These are phyloP conservation scores for Cladobotryum mycophilum DNA, from an alignment of 2,329 filamentous ascomycete genomes.

Conservation along the genomic window DNA sequence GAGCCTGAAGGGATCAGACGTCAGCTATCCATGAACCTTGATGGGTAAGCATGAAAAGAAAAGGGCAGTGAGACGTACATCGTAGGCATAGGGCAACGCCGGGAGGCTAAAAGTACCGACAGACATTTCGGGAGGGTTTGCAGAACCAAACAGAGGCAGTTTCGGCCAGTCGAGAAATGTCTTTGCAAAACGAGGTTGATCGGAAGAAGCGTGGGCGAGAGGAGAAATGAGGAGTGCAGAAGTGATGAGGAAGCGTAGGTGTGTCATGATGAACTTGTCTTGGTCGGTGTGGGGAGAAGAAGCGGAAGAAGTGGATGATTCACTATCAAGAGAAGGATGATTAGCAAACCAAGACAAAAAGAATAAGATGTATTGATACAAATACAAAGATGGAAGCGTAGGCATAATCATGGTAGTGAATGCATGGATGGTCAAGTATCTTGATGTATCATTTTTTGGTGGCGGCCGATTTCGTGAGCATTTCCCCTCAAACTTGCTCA, in stretches of 20 bases:
- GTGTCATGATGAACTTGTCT: conserved; percentile 1
- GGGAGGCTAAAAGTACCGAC: conserved; percentile 52
- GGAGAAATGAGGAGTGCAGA: conserved; percentile 6
- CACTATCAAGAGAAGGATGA: too few species aligned
- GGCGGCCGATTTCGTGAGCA: conserved; percentile 17
- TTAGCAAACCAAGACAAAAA: too few species aligned
- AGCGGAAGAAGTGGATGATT: too few species aligned
- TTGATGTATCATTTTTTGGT: not conserved
- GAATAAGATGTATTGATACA: too few species aligned
- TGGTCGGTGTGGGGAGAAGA: too few species aligned
- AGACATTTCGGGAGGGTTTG: conserved; percentile 26
- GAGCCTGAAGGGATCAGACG: conserved; percentile 44
- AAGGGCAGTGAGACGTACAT: conserved; percentile 44
- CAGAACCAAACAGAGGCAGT: too few species aligned
- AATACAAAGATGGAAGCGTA: not conserved
- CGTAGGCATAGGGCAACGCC: conserved; percentile 60
- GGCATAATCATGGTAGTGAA: not conserved
- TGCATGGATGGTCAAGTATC: too few species aligned
- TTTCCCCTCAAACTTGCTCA: conserved; percentile 32
- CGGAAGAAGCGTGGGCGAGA: conserved; percentile 5
- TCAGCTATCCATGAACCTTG: conserved; percentile 37
- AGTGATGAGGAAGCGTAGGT: conserved; percentile 1
- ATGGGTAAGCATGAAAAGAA: conserved; percentile 2
- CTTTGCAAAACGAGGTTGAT: too few species aligned
- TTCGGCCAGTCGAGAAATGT: too few species aligned